Base-by-base conservation (phyloP, 2,329 filamentous ascomycete species). In the Furcasterigmium sp. region DNA sequence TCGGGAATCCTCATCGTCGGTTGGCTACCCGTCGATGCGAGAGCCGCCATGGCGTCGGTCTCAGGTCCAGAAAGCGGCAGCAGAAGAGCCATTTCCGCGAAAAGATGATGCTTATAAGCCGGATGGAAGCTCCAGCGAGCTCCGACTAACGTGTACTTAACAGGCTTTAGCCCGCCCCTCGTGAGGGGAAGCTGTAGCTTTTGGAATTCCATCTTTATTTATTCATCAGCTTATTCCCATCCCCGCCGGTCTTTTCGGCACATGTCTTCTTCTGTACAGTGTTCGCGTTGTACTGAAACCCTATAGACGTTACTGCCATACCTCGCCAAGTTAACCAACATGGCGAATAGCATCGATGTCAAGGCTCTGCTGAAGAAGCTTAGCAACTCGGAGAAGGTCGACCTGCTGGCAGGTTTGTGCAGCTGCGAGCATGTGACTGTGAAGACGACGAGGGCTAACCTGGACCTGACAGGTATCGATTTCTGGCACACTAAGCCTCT, bases 401-500 rank as follows among this genome's bases (percentile, higher is more conserved):
- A 74, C 35, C 62, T 79, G 36, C 62, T 78, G 38, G 66, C 75
- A 37, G 73, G 72, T 73, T 47, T 42, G 61, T 13, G 23, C 23
- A 26, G 7, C 23, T n/a, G n/a, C n/a, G n/a, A 26, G 7, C 23
- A 26, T 26, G 23, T 7, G 23, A 7, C 23, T 26, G 23, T 7
- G 23, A 26, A 26, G 34, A 18, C 17, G 23, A 11, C 23, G 7
- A 19, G 30, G 37, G 29, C 38, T 39, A 20, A 43, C 21, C 5
- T 9, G 15, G 7, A 20, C 4, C 10, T 17, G n/a, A 6, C 43
- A 75, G 80, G 80, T 44, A 72, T 76, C 50, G 82, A 86, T 62
- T 84, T 85, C 55, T 87, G 83, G 83, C 79, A 85, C 54, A 84
- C 82, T 26, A 75, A 78, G 51, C 60, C 75, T 11, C 66, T 86